These are phyloP conservation scores for Coelastrella sp. DNA, from an alignment of 139 green algal genomes.

Conservation along the genomic window DNA sequence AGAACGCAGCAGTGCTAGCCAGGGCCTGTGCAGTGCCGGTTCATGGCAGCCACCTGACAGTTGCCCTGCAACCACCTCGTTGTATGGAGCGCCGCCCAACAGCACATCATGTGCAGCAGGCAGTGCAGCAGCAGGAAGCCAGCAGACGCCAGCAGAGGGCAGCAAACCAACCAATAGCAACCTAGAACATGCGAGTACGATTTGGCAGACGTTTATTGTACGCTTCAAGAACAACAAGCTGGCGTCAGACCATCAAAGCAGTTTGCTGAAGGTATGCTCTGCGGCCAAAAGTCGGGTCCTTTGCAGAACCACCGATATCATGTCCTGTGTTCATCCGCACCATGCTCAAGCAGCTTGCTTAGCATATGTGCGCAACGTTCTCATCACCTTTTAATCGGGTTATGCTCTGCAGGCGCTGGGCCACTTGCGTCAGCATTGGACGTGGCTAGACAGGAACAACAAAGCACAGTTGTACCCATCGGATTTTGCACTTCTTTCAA, in stretches of 20 bases:
- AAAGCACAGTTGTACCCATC: constrained; percentile 72
- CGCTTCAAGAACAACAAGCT: constrained; percentile 21
- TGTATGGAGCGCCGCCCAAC: background rate
- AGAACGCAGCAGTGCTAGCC: too few relatives aligned
- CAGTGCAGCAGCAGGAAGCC: background rate
- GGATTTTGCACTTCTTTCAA: constrained; percentile 83
- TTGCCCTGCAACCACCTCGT: background rate
- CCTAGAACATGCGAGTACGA: too few relatives aligned
- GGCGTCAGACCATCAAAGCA: constrained; percentile 14
- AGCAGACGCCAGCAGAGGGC: background rate
- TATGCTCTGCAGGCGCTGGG: background rate
- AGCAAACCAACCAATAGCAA: background rate
- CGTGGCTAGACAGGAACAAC: constrained; percentile 78
- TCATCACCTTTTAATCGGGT: background rate
- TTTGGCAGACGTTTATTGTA: constrained; percentile 14
- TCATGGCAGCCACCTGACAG: background rate
- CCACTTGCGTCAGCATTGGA: constrained; percentile 59
- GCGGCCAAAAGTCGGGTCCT: background rate
- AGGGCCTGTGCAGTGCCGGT: too few relatives aligned
- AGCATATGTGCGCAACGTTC: too few relatives aligned
- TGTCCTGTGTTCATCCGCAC: too few relatives aligned
- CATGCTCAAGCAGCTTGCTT: too few relatives aligned
- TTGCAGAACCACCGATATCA: too few relatives aligned
- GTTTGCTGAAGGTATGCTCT: background rate
- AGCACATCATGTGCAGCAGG: background rate